Evolutionary conservation across 805 yeast species (phyloP).

Genomic region (Komagataella populi): DNA sequence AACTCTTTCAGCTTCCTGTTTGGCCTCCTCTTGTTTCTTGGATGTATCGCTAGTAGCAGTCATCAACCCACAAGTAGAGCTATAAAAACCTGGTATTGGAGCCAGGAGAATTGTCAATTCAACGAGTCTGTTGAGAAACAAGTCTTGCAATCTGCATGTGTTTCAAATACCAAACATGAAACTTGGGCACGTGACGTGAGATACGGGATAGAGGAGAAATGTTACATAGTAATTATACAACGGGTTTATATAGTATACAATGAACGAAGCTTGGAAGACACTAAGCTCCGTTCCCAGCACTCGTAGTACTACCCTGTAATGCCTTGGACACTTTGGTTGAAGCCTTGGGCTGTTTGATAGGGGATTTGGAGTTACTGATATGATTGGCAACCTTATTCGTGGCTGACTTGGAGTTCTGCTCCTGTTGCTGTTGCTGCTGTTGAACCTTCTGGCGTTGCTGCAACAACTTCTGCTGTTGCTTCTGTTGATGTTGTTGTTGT

Average conservation of each 20-base stretch:
- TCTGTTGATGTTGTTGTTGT: constrained; percentile 23
- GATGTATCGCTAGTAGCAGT: not conserved
- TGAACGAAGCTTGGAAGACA: not conserved
- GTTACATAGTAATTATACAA: not conserved
- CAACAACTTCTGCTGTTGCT: constrained; percentile 16
- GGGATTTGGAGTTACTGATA: not conserved
- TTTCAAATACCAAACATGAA: not conserved
- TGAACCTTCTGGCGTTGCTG: constrained; percentile 17
- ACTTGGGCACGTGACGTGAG: not conserved
- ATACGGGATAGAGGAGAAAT: not conserved
- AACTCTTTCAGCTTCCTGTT: not conserved
- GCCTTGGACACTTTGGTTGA: not conserved
- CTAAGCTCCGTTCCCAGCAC: not conserved
- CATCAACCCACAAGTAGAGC: not conserved
- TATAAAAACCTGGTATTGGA: not conserved
- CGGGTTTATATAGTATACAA: not conserved
- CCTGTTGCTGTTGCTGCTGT: constrained; percentile 1
- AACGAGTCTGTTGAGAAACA: not conserved
- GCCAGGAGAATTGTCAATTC: not conserved
- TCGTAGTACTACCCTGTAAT: not conserved
- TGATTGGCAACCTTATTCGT: not conserved
- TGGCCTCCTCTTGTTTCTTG: not conserved
- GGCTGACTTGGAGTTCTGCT: not conserved
- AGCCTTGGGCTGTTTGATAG: not conserved
- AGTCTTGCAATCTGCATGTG: not conserved